Evolutionary conservation across 2,329 filamentous ascomycete genomes (phyloP), one percentile per base, ranked within the genome.

Genomic region (Pezicula neosporulosa): DNA sequence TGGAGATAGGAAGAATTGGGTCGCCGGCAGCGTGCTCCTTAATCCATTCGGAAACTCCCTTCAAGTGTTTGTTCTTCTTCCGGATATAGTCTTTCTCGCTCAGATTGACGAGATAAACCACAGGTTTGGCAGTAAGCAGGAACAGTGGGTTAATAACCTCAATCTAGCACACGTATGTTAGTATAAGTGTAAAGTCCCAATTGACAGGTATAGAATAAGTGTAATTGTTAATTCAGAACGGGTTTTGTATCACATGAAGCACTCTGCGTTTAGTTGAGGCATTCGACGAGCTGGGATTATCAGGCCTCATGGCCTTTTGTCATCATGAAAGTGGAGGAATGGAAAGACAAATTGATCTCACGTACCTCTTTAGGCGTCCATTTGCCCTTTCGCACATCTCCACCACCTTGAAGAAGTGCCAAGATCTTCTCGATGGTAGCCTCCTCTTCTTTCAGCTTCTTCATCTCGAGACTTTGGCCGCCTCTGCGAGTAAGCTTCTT

Each of bases 251-350:
- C 91, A 95, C 93, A 97, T 74, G 69, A 84, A 82, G 80, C 78
- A 80, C 87, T 90, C 87, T 78, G 80, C 81, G 84, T 89, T 83
- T 74, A 76, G 72, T 75, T 81, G 85, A 89, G 87, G 83, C 81
- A 83, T 86, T 97, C 93, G 87, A 96, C 88, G 94, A 99, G 94
- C 94, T 99, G 94, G 94, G 94, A 90, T 96, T 92, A 89, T 66
- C 88, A 88, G 92, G 90, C 89, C 81, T 74, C 77, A 78, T 81
- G 85, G 90, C 91, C 94, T 87, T 96, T 96, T 87, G 86, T 97
- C 94, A 97, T 97, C 94, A 96, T 86, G 65, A 70, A 76, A 83
- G 64, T 52, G 39, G 50, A 50, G 55, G 62, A 54, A 55, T 58
- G 61, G 49, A 39, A 53, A 45, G 57, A 57, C 60, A 64, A 57